Percentiles rank a stretch among this genome's conserved stretches.
Conservation (phyloP, 805 yeast species). For the Kluyveromyces starmeri region DNA sequence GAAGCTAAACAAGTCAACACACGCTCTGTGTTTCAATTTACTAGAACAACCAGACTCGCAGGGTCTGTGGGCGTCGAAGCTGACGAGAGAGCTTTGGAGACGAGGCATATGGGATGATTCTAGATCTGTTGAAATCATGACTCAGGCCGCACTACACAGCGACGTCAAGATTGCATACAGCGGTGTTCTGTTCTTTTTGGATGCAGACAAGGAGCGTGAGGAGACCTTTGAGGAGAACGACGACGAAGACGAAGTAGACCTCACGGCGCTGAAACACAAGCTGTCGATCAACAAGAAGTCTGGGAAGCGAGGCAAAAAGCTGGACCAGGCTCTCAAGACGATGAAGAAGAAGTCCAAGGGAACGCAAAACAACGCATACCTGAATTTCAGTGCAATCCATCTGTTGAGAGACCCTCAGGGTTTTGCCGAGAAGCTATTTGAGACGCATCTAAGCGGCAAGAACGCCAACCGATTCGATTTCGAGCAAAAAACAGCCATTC, state of each 20-base stretch:
- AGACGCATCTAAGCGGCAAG: conserved; percentile 61
- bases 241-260: conserved; percentile 65
- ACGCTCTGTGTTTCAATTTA: conserved; percentile 81
- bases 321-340: conserved; percentile 64
- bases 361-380: conserved; percentile 34
- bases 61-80: conserved; percentile 93
- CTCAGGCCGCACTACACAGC: conserved; percentile 84
- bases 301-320: conserved; percentile 68
- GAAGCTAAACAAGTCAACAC: conserved; percentile 81
- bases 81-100: conserved; percentile 94
- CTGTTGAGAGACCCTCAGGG: conserved; percentile 95
- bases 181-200: conserved; percentile 84
- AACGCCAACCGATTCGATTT: conserved; percentile 62
- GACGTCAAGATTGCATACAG: conserved; percentile 81
- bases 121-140: conserved; percentile 94
- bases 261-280: conserved; percentile 67
- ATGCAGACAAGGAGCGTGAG: conserved; percentile 77
- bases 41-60: conserved; percentile 71
- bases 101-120: conserved; percentile 98
- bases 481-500: conserved; percentile 81
- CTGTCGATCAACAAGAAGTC: conserved; percentile 77
- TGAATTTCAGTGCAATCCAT: conserved; percentile 93
- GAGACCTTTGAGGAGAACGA: conserved; percentile 68
- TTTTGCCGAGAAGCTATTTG: conserved; percentile 79
- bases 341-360: conserved; percentile 58